Base-by-base conservation (phyloP, 768 basidiomycete species). In the Serendipita sp. region DNA sequence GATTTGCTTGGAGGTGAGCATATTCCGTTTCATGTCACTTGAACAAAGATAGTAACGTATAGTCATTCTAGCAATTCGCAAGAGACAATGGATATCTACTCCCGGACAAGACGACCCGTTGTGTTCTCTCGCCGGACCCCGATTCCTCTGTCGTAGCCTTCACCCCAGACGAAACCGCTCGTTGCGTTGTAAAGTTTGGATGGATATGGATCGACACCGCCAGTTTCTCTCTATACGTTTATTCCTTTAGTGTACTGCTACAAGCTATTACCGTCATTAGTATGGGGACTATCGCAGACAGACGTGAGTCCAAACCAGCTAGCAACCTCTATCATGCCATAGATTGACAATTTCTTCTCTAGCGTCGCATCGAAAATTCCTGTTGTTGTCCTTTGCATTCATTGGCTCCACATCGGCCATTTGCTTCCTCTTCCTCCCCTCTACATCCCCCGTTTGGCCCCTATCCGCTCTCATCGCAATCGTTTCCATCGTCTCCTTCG, bases 231-330 rank as follows among this genome's bases (percentile, higher is more conserved):
- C 77, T 99, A 41, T 93, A 95, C 71, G 81, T 86, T 35, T 89
- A 91, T 73, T 96, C 94, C 0, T 77, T 85, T 13, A 91, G 89
- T 0, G 94, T 97, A 0, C 86, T 87, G 0, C 74, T 95, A 0
- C 94, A 97, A 72, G 94, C 93, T 0, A 70, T 97, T n/a, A 90
- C 87, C 0, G 92, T 99, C 44, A 92, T 99, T 64, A 93, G 94
- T 3, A 89, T 96, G 80, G 91, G 91, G 4, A 84, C 84, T 15
- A 85, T 95, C 64, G 95, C 94, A 0, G 91, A 98, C 74, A 83
- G 89, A 67, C 85, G 41, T 41, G 13, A 41, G 41, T 41, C 13
- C 92, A 94, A 69, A 66, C 88, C 78, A 47, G 46, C 18, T 38
- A 28, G 1, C 18, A 0, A n/a, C 34, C 5, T 36, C 28, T 4